These are phyloP conservation scores for Dorcoceras hygrometricum DNA, from an alignment of 257 asterid species.

Conservation along the genomic window DNA sequence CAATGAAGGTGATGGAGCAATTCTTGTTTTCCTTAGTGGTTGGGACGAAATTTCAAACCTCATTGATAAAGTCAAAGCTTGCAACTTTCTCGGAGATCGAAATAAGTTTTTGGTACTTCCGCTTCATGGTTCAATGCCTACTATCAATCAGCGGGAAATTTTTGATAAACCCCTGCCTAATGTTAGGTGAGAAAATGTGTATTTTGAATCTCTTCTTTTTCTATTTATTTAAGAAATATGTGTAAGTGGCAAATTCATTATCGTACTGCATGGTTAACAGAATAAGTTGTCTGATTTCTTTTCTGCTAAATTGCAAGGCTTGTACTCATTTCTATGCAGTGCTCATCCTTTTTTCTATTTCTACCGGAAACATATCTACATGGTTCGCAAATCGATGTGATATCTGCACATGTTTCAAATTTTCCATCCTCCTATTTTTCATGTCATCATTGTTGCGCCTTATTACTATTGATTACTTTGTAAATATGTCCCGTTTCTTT, in stretches of 20 bases:
- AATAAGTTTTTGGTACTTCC: constrained; percentile 73
- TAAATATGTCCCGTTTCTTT: constrained; percentile 7
- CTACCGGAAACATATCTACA: neutral
- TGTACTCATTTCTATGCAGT: neutral
- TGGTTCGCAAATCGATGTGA: neutral
- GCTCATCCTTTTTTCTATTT: neutral
- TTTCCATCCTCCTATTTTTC: neutral
- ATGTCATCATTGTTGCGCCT: neutral
- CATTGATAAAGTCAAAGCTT: constrained; percentile 67
- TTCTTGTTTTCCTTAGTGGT: constrained; percentile 93
- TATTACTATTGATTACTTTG: neutral
- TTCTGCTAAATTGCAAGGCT: neutral
- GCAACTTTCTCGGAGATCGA: constrained; percentile 55
- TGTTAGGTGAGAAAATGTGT: constrained; percentile 51
- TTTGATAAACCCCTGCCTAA: constrained; percentile 74
- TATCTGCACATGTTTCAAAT: neutral
- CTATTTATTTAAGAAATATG: constrained; percentile 1
- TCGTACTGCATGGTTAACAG: constrained; percentile 10
- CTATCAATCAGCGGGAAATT: constrained; percentile 83
- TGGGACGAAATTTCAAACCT: constrained; percentile 98
- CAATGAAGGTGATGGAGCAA: constrained; percentile 81
- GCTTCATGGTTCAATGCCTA: constrained; percentile 98
- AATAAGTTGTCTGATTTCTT: constrained; percentile 1
- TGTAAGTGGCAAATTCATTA: neutral
- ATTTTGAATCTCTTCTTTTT: constrained; percentile 6